phyloP scores from a whole-genome alignment of 179 eudicot species.

The Nepenthes alata region DNA sequence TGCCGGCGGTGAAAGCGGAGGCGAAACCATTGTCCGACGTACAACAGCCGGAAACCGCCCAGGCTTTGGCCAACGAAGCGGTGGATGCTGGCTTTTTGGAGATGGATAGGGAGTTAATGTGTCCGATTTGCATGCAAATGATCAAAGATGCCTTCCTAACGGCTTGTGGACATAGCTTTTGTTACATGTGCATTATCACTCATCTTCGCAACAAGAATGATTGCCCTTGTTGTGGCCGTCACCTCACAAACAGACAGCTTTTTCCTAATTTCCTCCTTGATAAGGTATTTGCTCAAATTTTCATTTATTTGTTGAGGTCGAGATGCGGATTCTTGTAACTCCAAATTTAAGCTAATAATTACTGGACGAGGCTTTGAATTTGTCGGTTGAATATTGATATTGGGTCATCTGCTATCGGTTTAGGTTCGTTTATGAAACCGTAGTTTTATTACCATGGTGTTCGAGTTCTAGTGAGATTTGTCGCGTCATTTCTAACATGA shows the following conservation, averaged over 20 bases:
- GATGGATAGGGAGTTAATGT: constrained; percentile 29
- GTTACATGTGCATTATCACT: constrained; percentile 44
- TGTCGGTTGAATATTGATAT: no score
- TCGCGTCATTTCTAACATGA: no score
- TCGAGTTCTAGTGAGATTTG: no score
- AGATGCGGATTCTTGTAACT: neutral
- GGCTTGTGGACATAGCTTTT: constrained; percentile 50
- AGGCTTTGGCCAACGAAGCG: constrained; percentile 4
- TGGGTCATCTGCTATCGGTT: no score
- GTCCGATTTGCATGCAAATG: constrained; percentile 50
- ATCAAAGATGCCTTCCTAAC: constrained; percentile 47
- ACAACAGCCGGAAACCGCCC: constrained; percentile 10
- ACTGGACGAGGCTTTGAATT: no score
- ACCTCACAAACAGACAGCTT: constrained; percentile 34
- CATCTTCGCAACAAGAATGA: constrained; percentile 38
- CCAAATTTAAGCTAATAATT: no score
- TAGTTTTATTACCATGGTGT: no score
- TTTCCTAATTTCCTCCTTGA: constrained; percentile 51
- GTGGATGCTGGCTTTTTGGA: constrained; percentile 14
- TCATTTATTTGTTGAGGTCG: neutral
- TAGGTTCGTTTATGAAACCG: no score
- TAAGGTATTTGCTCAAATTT: constrained; percentile 22
- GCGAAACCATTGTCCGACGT: constrained; percentile 7
- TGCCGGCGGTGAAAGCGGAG: constrained; percentile 32
- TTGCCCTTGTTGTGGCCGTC: constrained; percentile 37